Percentiles rank a stretch among this genome's conserved stretches.
These are phyloP conservation scores for Annona squamosa DNA, from an alignment of 164 flowering plant species.

Conservation along the genomic window DNA sequence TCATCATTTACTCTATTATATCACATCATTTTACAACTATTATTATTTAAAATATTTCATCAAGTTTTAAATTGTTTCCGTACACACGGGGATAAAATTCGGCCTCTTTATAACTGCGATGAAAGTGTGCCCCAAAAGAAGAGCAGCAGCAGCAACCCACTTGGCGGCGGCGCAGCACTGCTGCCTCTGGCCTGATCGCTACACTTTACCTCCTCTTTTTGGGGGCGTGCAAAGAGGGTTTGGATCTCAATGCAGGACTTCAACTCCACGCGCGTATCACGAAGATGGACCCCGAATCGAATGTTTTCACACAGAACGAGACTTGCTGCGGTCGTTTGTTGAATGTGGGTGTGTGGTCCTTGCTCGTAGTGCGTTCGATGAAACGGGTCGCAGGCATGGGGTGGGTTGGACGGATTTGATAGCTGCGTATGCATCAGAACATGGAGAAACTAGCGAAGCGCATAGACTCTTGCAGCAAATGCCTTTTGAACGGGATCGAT, in stretches of 20 bases:
- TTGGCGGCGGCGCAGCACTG: not conserved
- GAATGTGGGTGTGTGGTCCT: not conserved
- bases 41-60: too few species aligned
- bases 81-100: too few species aligned
- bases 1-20: too few species aligned
- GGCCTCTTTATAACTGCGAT: too few species aligned
- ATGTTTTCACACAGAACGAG: conserved; percentile 1
- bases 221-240: not conserved
- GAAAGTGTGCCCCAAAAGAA: too few species aligned
- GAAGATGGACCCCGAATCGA: not conserved
- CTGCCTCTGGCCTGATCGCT: conserved; percentile 3
- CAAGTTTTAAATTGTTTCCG: too few species aligned
- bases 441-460: not conserved
- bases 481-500: not conserved
- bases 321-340: not conserved
- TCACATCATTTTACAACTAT: too few species aligned
- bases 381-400: not conserved
- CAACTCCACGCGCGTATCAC: not conserved
- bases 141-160: conserved; percentile 5
- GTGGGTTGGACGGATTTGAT: conserved; percentile 2
- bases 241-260: not conserved
- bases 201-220: conserved; percentile 5
- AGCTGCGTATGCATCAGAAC: not conserved
- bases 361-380: conserved; percentile 6
- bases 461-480: not conserved